Percentiles rank a stretch among this genome's conserved stretches.
Evolutionary conservation across 192 early-diverging fungal genomes (phyloP).

Genomic region (Geosiphon pyriformis): DNA sequence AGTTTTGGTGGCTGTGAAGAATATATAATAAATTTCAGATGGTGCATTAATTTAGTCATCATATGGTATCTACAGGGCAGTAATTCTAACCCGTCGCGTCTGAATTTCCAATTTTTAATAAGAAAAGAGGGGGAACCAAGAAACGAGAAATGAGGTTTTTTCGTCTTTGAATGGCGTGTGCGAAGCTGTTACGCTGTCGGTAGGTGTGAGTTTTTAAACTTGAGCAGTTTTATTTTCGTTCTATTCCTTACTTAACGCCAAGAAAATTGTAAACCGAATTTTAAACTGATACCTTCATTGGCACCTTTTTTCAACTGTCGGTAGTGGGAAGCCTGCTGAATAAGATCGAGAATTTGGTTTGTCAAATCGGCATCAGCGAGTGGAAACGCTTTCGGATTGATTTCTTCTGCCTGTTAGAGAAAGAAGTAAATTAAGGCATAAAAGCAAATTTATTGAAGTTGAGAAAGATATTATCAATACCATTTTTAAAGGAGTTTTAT

Average conservation of each 20-base stretch:
- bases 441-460: background rate
- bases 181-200: no score
- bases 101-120: no score
- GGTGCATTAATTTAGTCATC: background rate
- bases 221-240: background rate
- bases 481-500: no score
- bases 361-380: slow-evolving; percentile 85
- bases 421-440: background rate
- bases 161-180: no score
- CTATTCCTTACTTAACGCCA: background rate
- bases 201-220: no score
- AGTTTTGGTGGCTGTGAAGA: slow-evolving; percentile 84
- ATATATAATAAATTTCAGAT: background rate
- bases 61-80: no score
- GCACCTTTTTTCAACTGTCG: slow-evolving; percentile 99
- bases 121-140: no score
- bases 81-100: no score
- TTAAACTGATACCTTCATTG: slow-evolving; percentile 67
- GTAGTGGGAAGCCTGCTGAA: slow-evolving; percentile 99
- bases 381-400: slow-evolving; percentile 80
- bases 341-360: slow-evolving; percentile 92
- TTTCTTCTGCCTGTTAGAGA: slow-evolving; percentile 13
- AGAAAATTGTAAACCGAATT: background rate
- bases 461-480: no score
- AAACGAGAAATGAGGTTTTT: no score